These are phyloP conservation scores for Dioscorea cayenensis DNA, from an alignment of 116 monocot genomes.

Conservation along the genomic window DNA sequence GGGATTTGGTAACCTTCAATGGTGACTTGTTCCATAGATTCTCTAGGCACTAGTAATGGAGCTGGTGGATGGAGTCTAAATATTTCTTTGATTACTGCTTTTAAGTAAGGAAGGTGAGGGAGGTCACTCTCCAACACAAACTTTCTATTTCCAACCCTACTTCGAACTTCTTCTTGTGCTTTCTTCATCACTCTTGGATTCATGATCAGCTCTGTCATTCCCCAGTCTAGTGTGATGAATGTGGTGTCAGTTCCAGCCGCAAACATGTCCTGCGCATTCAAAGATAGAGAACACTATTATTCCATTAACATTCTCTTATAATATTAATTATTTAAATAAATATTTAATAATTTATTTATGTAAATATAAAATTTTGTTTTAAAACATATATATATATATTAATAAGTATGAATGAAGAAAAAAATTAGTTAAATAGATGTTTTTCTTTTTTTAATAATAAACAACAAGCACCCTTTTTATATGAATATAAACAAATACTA, in stretches of 20 bases:
- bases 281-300: no score
- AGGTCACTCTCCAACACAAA: slow-evolving; percentile 6
- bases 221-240: slow-evolving; percentile 3
- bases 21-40: slow-evolving; percentile 1
- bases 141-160: neutral
- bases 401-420: no score
- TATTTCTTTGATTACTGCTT: neutral
- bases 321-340: no score
- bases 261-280: slow-evolving; percentile 8
- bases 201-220: slow-evolving; percentile 12
- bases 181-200: slow-evolving; percentile 5
- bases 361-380: no score
- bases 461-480: no score
- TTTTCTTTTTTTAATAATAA: no score
- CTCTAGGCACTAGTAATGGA: neutral
- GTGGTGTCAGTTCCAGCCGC: slow-evolving; percentile 9
- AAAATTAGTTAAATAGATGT: no score
- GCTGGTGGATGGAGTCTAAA: slow-evolving; percentile 5
- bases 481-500: no score
- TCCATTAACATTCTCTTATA: no score
- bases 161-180: slow-evolving; percentile 5
- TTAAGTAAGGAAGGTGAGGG: slow-evolving; percentile 3
- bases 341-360: no score
- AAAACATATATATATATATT: no score
- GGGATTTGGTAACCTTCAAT: slow-evolving; percentile 1